Conservation (phyloP, 1,284 basidiomycete species). For the Ustilago bromivora region DNA sequence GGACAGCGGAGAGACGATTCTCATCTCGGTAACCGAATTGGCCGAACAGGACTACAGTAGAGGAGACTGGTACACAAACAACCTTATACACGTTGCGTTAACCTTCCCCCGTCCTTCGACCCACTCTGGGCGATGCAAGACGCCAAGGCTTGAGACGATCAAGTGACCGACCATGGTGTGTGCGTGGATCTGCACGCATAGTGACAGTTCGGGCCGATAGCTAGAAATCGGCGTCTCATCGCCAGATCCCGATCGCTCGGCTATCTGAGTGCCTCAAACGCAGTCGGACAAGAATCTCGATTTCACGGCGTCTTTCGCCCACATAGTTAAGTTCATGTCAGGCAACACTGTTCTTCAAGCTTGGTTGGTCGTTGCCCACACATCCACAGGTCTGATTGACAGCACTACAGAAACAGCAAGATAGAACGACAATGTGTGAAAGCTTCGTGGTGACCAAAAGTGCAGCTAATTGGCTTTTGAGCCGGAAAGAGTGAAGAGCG, state of each 20-base stretch:
- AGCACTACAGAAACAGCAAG: not conserved
- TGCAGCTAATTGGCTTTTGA: not conserved
- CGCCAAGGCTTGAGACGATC: conserved; percentile 5
- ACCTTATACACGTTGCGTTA: not conserved
- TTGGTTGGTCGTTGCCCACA: not conserved
- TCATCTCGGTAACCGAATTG: conserved; percentile 1
- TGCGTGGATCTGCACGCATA: not conserved
- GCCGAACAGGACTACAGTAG: not conserved
- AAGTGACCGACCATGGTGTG: not conserved
- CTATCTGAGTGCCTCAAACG: not conserved
- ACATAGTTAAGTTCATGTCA: too few relatives aligned
- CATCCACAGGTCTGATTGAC: not conserved
- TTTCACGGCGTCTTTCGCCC: not conserved
- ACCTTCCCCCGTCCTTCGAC: not conserved
- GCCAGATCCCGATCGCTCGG: not conserved
- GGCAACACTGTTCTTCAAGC: too few relatives aligned
- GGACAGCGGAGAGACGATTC: not conserved
- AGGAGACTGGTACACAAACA: not conserved
- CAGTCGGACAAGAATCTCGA: not conserved
- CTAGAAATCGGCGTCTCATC: not conserved
- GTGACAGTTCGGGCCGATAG: not conserved
- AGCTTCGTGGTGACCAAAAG: not conserved
- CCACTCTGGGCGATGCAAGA: conserved; percentile 2
- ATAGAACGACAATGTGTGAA: not conserved
- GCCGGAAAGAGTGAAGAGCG: too few relatives aligned